These are phyloP conservation scores for Nemania bipapillata DNA, from an alignment of 2,329 filamentous ascomycete species.

Conservation along the genomic window DNA sequence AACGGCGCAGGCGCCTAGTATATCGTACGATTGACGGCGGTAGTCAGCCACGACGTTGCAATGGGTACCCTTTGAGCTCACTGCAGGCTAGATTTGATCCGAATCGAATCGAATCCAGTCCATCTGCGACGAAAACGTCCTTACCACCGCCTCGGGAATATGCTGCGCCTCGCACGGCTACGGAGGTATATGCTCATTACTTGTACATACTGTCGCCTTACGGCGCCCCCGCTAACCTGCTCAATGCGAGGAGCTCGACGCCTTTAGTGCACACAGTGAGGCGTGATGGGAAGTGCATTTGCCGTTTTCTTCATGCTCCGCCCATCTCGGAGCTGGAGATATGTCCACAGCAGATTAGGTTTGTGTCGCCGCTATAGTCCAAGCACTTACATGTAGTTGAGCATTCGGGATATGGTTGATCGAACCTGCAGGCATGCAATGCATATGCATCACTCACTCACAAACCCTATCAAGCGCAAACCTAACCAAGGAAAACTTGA, in stretches of 20 bases:
- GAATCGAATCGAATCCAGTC: neutral
- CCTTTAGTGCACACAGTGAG: neutral
- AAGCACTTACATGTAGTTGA: no score
- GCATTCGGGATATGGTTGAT: neutral
- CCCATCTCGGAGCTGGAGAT: neutral
- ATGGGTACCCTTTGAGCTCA: neutral
- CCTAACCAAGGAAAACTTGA: neutral
- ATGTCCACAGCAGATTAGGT: no score
- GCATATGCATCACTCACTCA: neutral
- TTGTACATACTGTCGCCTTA: slow-evolving; percentile 9
- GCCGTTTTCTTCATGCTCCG: neutral
- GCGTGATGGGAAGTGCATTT: neutral
- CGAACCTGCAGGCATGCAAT: neutral
- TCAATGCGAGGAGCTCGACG: neutral
- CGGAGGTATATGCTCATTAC: slow-evolving; percentile 13
- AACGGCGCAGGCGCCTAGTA: neutral
- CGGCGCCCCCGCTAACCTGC: neutral
- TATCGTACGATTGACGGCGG: neutral
- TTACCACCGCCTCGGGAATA: neutral
- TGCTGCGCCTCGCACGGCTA: neutral
- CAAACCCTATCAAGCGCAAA: neutral
- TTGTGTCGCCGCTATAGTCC: no score
- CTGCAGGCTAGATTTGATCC: slow-evolving; percentile 8
- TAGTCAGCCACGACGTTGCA: neutral
- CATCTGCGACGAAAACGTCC: neutral